A percentile compares a stretch with the other conserved stretches of the same genome.
Conservation (phyloP, 2,329 filamentous ascomycete genomes). For the Nakataea oryzae region DNA sequence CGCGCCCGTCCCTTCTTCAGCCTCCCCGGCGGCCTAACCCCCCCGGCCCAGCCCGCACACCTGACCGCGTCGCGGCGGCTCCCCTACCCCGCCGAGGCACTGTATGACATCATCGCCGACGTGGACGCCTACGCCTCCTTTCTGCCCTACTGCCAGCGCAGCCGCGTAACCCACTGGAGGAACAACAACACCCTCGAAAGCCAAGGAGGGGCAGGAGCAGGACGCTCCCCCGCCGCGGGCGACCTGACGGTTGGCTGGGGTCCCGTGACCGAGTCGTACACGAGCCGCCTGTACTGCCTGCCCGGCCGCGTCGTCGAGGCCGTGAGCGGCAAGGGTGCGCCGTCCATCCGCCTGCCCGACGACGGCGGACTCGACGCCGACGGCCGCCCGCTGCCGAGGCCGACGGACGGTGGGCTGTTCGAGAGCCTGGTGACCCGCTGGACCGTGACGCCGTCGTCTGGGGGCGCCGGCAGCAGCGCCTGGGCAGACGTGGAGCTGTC, state of each 20-base stretch:
- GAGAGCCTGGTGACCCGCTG: slow-evolving; percentile 60
- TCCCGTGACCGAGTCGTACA: slow-evolving; percentile 74
- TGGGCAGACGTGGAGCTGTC: slow-evolving; percentile 65
- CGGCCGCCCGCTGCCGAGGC: not conserved
- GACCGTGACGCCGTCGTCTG: slow-evolving; percentile 44
- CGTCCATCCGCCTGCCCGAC: slow-evolving; percentile 28
- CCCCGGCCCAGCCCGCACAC: slow-evolving; percentile 34
- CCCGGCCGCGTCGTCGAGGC: slow-evolving; percentile 65
- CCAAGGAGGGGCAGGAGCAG: slow-evolving; percentile 11
- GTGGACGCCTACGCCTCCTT: slow-evolving; percentile 76
- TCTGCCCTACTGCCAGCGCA: slow-evolving; percentile 81
- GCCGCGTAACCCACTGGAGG: slow-evolving; percentile 68
- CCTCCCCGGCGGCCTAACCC: slow-evolving; percentile 11
- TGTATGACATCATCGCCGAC: slow-evolving; percentile 84
- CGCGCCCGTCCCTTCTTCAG: slow-evolving; percentile 18
- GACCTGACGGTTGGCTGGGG: slow-evolving; percentile 80
- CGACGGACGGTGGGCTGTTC: slow-evolving; percentile 35
- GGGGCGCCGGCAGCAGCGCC: slow-evolving; percentile 17
- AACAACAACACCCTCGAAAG: slow-evolving; percentile 6
- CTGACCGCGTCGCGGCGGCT: slow-evolving; percentile 67
- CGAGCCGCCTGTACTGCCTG: slow-evolving; percentile 67
- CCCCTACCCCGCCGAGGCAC: slow-evolving; percentile 56
- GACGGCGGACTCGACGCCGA: slow-evolving; percentile 12
- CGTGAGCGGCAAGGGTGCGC: slow-evolving; percentile 48
- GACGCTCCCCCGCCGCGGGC: slow-evolving; percentile 61